Conservation (phyloP, 208 protist species). For the Trypanosoma vivax region DNA sequence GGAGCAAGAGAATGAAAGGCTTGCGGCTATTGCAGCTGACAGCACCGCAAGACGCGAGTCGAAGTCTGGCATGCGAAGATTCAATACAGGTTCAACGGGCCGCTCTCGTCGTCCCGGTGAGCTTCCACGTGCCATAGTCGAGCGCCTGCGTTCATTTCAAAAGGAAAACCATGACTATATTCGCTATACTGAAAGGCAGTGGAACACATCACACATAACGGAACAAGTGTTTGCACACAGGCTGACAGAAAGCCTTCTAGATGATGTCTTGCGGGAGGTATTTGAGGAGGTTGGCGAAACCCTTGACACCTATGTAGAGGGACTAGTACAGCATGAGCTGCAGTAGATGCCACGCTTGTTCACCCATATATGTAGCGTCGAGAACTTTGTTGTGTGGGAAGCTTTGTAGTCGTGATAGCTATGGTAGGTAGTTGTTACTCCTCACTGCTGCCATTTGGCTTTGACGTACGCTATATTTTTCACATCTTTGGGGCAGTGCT, state of each 20-base stretch:
- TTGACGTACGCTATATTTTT: too few relatives aligned
- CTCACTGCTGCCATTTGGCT: too few relatives aligned
- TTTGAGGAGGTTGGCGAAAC: constrained; percentile 64
- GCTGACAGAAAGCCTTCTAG: constrained; percentile 56
- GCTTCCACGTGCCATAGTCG: constrained; percentile 52
- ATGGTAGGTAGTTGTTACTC: too few relatives aligned
- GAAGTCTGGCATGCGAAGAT: constrained; percentile 1
- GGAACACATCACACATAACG: constrained; percentile 77
- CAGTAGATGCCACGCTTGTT: constrained; percentile 52
- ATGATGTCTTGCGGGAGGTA: constrained; percentile 76
- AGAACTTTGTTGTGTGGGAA: too few relatives aligned
- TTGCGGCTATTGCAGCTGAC: background rate
- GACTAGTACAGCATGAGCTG: constrained; percentile 74
- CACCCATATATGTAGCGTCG: too few relatives aligned
- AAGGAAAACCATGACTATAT: constrained; percentile 75
- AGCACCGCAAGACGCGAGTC: background rate
- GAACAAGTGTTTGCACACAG: constrained; percentile 80
- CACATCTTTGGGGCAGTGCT: too few relatives aligned
- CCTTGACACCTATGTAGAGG: constrained; percentile 85
- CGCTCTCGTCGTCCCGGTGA: constrained; percentile 30
- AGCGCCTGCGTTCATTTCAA: constrained; percentile 59
- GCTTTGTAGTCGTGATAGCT: too few relatives aligned
- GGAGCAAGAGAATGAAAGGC: constrained; percentile 3
- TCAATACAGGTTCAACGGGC: background rate
- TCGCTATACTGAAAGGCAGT: constrained; percentile 72